A percentile compares a stretch with the other conserved stretches of the same genome.
These are phyloP conservation scores for Picochlorum sp. DNA, from an alignment of 139 green algal species.

Conservation along the genomic window DNA sequence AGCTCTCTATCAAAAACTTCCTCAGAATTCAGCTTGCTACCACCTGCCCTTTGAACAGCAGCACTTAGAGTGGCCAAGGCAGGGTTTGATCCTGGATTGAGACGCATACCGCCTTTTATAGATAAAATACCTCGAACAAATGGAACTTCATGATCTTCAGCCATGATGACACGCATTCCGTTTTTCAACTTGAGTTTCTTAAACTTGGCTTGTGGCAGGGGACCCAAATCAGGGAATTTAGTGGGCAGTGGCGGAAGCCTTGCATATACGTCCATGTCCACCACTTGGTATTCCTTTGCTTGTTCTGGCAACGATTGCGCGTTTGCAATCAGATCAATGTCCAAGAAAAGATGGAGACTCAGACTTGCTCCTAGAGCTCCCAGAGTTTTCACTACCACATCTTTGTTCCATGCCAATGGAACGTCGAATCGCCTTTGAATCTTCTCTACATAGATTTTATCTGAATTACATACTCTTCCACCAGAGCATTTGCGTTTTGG, in stretches of 20 bases:
- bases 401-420: no score
- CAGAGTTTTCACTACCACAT: no score
- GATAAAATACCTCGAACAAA: slow-evolving; percentile 47
- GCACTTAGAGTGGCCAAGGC: slow-evolving; percentile 24
- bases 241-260: slow-evolving; percentile 25
- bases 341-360: not conserved
- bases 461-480: no score
- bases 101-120: slow-evolving; percentile 51
- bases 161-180: slow-evolving; percentile 53
- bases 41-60: slow-evolving; percentile 46
- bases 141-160: slow-evolving; percentile 61
- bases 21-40: slow-evolving; percentile 30
- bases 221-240: slow-evolving; percentile 22
- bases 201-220: slow-evolving; percentile 15
- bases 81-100: slow-evolving; percentile 43
- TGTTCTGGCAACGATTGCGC: not conserved
- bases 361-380: no score
- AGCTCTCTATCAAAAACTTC: slow-evolving; percentile 37
- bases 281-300: not conserved
- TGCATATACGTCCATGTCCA: not conserved
- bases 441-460: no score
- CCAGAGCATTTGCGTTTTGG: no score
- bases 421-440: no score
- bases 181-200: slow-evolving; percentile 38
- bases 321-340: not conserved